phyloP scores from a whole-genome alignment of 805 yeast genomes.

The Spencermartinsiella europaea region DNA sequence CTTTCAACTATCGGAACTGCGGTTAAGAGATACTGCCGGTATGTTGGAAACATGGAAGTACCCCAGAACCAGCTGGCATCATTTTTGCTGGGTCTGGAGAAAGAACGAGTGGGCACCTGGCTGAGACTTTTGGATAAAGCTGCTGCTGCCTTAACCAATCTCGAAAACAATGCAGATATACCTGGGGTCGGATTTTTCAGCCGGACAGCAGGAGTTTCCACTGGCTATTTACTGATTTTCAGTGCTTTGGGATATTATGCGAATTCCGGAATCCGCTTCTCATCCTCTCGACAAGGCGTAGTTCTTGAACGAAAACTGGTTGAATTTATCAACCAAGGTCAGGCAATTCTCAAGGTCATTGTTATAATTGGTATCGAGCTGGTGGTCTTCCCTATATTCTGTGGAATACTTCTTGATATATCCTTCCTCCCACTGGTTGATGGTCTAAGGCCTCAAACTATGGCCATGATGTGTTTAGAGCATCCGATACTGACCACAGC shows the following conservation, averaged over 20 bases:
- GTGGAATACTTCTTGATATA: slow-evolving; percentile 74
- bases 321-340: slow-evolving; percentile 21
- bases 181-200: slow-evolving; percentile 7
- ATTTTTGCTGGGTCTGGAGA: background rate
- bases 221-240: slow-evolving; percentile 9
- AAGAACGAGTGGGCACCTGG: background rate
- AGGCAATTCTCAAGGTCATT: slow-evolving; percentile 66
- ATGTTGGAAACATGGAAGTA: background rate
- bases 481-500: slow-evolving; percentile 26
- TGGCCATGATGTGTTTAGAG: slow-evolving; percentile 5
- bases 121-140: background rate
- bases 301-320: slow-evolving; percentile 12
- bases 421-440: slow-evolving; percentile 56
- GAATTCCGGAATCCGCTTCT: slow-evolving; percentile 11
- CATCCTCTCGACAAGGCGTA: slow-evolving; percentile 5
- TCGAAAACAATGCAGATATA: background rate
- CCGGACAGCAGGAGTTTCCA: slow-evolving; percentile 10
- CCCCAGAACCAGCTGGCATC: background rate
- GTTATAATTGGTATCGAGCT: slow-evolving; percentile 72
- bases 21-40: background rate
- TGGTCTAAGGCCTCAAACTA: background rate
- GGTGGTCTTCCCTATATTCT: slow-evolving; percentile 77
- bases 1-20: background rate
- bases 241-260: slow-evolving; percentile 3
- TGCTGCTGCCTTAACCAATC: background rate